phyloP scores from a whole-genome alignment of 768 basidiomycete species.

The Cystobasidium tubakii region DNA sequence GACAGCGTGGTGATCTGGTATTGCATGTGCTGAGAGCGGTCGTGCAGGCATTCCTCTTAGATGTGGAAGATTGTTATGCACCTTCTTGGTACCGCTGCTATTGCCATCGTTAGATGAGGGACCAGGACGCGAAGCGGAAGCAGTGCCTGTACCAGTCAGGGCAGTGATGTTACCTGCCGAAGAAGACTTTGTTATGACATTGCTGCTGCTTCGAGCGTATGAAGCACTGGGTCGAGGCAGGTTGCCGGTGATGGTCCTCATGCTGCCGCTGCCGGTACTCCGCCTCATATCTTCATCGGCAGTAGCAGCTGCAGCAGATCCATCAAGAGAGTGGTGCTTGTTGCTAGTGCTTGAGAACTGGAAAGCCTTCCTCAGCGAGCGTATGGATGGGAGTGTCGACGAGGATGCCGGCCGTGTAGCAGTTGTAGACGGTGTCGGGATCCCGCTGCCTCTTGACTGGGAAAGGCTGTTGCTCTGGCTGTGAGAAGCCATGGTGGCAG shows the following conservation, averaged over 20 bases:
- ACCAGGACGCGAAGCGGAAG: background rate
- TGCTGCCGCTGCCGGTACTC: background rate
- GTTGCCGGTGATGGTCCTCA: background rate
- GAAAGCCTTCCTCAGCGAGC: conserved; percentile 21
- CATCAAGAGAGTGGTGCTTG: background rate
- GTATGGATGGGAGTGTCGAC: conserved; percentile 23
- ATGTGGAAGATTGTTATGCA: background rate
- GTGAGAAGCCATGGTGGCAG: background rate
- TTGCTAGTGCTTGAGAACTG: conserved; percentile 18
- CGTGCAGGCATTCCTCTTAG: background rate
- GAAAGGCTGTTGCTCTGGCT: too few species aligned
- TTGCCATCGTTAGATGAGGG: background rate
- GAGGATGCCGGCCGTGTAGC: background rate
- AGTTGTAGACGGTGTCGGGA: background rate
- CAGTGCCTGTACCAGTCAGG: conserved; percentile 4
- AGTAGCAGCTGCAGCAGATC: background rate
- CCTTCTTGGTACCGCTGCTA: background rate
- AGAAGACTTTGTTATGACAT: background rate
- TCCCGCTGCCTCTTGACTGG: too few species aligned
- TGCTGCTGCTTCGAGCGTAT: background rate
- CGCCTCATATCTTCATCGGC: background rate
- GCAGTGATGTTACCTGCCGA: background rate
- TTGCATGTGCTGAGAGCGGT: background rate
- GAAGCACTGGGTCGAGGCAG: background rate
- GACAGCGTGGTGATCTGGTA: background rate